These are phyloP conservation scores for Fusarium udum DNA, from an alignment of 2,329 filamentous ascomycete species.

Conservation along the genomic window DNA sequence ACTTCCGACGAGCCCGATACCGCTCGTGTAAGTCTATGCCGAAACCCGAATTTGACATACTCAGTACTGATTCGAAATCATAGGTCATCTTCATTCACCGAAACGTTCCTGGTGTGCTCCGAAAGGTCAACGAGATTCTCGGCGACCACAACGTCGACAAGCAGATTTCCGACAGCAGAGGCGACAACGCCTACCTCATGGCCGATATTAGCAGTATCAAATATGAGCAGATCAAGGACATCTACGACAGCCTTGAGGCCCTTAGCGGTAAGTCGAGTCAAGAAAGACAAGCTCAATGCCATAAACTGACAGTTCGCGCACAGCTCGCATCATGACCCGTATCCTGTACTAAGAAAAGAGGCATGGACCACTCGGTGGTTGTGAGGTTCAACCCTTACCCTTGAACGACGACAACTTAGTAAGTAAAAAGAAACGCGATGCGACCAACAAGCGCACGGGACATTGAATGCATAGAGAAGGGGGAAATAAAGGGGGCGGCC, in stretches of 20 bases:
- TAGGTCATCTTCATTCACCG: slow-evolving; percentile 94
- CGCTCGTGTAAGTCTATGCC: slow-evolving; percentile 68
- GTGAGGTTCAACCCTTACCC: slow-evolving; percentile 29
- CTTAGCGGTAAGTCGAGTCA: slow-evolving; percentile 72
- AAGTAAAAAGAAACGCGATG: slow-evolving; percentile 27
- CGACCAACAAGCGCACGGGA: slow-evolving; percentile 21
- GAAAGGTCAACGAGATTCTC: slow-evolving; percentile 94
- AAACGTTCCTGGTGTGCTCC: slow-evolving; percentile 94
- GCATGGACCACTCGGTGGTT: slow-evolving; percentile 5
- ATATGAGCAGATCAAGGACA: slow-evolving; percentile 81
- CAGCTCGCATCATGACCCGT: slow-evolving; percentile 58
- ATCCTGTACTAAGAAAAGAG: slow-evolving; percentile 54
- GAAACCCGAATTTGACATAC: background rate
- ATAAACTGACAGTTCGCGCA: slow-evolving; percentile 25
- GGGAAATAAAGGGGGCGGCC: slow-evolving; percentile 34
- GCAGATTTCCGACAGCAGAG: slow-evolving; percentile 95
- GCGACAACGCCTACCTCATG: slow-evolving; percentile 96
- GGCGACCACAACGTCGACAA: slow-evolving; percentile 98
- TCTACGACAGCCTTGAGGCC: slow-evolving; percentile 83
- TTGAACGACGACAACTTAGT: background rate
- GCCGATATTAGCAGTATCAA: slow-evolving; percentile 93
- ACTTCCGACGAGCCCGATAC: slow-evolving; percentile 90
- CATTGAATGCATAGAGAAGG: slow-evolving; percentile 13
- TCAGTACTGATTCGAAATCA: slow-evolving; percentile 22
- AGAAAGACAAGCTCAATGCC: background rate